Conservation (phyloP, 305 asterid genomes). For the Ruellia speciosa region DNA sequence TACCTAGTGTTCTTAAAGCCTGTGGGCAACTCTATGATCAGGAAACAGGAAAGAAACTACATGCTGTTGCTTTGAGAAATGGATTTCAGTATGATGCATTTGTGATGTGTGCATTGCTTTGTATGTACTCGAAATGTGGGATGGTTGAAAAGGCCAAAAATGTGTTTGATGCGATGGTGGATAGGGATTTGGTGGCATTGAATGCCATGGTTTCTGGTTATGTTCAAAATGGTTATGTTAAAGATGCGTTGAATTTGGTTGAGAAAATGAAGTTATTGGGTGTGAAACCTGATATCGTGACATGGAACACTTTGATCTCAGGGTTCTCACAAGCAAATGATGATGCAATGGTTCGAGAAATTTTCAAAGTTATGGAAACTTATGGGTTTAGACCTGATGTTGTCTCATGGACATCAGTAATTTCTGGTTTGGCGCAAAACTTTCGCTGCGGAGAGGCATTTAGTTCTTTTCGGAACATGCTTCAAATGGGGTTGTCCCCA, state of each 20-base stretch:
- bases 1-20: constrained; percentile 60
- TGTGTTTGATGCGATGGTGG: constrained; percentile 41
- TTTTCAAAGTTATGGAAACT: constrained; percentile 30
- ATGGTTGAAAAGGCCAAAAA: constrained; percentile 35
- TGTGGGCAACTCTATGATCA: constrained; percentile 42
- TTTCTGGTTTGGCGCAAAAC: constrained; percentile 61
- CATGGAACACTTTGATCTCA: constrained; percentile 57
- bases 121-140: constrained; percentile 58
- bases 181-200: constrained; percentile 43
- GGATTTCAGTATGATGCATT: constrained; percentile 41
- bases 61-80: constrained; percentile 33
- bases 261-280: constrained; percentile 38
- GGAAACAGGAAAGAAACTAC: constrained; percentile 35
- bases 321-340: constrained; percentile 62
- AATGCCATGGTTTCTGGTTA: constrained; percentile 62
- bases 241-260: constrained; percentile 35
- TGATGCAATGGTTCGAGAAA: constrained; percentile 25
- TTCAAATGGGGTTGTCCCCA: constrained; percentile 37
- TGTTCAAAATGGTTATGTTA: constrained; percentile 32
- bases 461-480: constrained; percentile 37
- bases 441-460: constrained; percentile 39
- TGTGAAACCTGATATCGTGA: constrained; percentile 41
- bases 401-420: constrained; percentile 60
- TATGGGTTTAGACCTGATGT: constrained; percentile 52
- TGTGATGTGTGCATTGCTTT: constrained; percentile 46